phyloP scores from a whole-genome alignment of 2,329 filamentous ascomycete species.

The Ophiostoma quercus region DNA sequence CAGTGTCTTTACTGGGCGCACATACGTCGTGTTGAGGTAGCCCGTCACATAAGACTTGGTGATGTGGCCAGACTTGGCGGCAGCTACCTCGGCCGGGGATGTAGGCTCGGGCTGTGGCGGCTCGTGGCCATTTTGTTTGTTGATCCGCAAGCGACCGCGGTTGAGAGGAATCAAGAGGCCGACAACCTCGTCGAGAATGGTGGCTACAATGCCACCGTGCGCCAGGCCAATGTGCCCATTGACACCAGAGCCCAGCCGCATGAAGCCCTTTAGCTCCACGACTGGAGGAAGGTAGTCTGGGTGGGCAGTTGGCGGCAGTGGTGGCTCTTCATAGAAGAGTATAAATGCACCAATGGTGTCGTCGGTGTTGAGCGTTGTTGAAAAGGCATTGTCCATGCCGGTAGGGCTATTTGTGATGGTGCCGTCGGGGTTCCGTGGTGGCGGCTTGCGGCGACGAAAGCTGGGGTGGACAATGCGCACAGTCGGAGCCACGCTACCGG shows the following conservation, averaged over 20 bases:
- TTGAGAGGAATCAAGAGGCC: constrained; percentile 47
- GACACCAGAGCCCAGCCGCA: constrained; percentile 46
- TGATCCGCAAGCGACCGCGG: constrained; percentile 20
- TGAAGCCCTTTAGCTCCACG: constrained; percentile 33
- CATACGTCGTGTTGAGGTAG: constrained; percentile 52
- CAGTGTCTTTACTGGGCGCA: constrained; percentile 48
- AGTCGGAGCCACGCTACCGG: background rate
- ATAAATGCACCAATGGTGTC: constrained; percentile 46
- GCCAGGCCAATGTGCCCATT: constrained; percentile 49
- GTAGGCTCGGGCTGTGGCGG: background rate
- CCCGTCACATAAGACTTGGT: constrained; percentile 41
- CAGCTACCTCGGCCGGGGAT: constrained; percentile 21
- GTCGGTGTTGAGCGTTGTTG: constrained; percentile 47
- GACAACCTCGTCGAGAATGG: constrained; percentile 55
- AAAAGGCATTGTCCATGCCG: constrained; percentile 32
- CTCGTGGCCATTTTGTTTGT: constrained; percentile 12
- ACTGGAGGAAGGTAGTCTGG: constrained; percentile 25
- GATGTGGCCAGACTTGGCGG: constrained; percentile 18
- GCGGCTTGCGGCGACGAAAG: constrained; percentile 37
- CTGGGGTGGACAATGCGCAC: constrained; percentile 37
- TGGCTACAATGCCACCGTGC: constrained; percentile 55
- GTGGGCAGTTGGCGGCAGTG: background rate
- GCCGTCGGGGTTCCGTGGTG: constrained; percentile 18
- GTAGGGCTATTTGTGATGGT: constrained; percentile 14
- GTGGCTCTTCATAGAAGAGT: constrained; percentile 39